Conservation (phyloP, 768 basidiomycete species). For the Gloeostereum incarnatum region DNA sequence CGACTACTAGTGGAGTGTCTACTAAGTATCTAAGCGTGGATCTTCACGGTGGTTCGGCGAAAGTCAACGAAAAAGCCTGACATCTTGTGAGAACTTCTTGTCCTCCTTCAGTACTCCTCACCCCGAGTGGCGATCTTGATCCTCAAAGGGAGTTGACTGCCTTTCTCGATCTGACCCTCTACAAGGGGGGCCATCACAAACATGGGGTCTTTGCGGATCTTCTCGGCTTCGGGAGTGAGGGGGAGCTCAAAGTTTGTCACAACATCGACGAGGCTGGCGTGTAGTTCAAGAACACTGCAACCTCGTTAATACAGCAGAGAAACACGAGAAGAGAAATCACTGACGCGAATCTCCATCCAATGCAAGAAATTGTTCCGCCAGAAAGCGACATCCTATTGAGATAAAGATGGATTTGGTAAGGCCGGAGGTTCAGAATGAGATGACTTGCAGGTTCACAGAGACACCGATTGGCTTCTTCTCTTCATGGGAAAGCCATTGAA, state of each 20-base stretch:
- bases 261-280: constrained; percentile 30
- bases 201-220: background rate
- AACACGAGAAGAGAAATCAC: too few relatives aligned
- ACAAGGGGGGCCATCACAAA: constrained; percentile 2
- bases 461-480: constrained; percentile 14
- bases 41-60: too few relatives aligned
- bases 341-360: constrained; percentile 14
- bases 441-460: constrained; percentile 15
- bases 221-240: constrained; percentile 12
- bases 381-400: constrained; percentile 6
- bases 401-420: background rate
- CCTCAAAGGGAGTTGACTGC: constrained; percentile 4
- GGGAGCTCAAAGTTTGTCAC: constrained; percentile 29
- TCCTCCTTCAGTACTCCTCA: too few relatives aligned
- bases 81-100: too few relatives aligned
- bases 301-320: too few relatives aligned
- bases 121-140: background rate
- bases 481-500: constrained; percentile 26
- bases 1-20: too few relatives aligned
- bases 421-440: background rate
- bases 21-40: too few relatives aligned
- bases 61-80: too few relatives aligned
- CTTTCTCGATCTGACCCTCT: constrained; percentile 2
- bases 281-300: constrained; percentile 28
- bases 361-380: constrained; percentile 1